Percentiles rank a stretch among this genome's conserved stretches.
phyloP scores from a whole-genome alignment of 2,329 filamentous ascomycete genomes.

The Canariomyces notabilis region DNA sequence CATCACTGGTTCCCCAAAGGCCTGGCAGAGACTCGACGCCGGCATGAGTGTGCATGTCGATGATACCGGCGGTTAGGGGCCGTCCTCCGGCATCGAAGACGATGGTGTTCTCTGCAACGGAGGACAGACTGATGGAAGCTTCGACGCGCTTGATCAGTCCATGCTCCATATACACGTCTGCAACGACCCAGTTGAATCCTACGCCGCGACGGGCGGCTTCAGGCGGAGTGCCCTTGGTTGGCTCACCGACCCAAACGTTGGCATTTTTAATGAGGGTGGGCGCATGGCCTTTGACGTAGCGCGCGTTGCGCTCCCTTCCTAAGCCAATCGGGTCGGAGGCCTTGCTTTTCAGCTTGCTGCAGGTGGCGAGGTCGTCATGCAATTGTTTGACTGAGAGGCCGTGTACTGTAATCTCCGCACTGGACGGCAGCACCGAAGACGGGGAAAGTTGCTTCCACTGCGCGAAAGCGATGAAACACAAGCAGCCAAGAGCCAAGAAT shows the following conservation, averaged over 20 bases:
- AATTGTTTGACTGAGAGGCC: slow-evolving; percentile 50
- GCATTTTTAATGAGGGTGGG: slow-evolving; percentile 63
- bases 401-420: slow-evolving; percentile 25
- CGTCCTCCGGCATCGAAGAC: slow-evolving; percentile 56
- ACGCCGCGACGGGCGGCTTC: slow-evolving; percentile 53
- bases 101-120: slow-evolving; percentile 43
- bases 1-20: slow-evolving; percentile 51
- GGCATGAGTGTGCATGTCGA: slow-evolving; percentile 68
- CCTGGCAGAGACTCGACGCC: slow-evolving; percentile 55
- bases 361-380: slow-evolving; percentile 49
- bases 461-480: slow-evolving; percentile 45
- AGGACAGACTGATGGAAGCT: slow-evolving; percentile 36
- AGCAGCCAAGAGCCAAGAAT: slow-evolving; percentile 40
- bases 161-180: slow-evolving; percentile 57
- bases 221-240: slow-evolving; percentile 44
- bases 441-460: slow-evolving; percentile 38
- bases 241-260: slow-evolving; percentile 62
- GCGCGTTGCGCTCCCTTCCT: slow-evolving; percentile 55
- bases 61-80: slow-evolving; percentile 60
- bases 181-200: slow-evolving; percentile 54
- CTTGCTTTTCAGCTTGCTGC: slow-evolving; percentile 49
- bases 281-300: slow-evolving; percentile 53
- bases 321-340: slow-evolving; percentile 52
- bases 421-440: background rate
- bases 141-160: slow-evolving; percentile 56